These are phyloP conservation scores for Lactarius pseudohatsudake DNA, from an alignment of 768 basidiomycete species.

Conservation along the genomic window DNA sequence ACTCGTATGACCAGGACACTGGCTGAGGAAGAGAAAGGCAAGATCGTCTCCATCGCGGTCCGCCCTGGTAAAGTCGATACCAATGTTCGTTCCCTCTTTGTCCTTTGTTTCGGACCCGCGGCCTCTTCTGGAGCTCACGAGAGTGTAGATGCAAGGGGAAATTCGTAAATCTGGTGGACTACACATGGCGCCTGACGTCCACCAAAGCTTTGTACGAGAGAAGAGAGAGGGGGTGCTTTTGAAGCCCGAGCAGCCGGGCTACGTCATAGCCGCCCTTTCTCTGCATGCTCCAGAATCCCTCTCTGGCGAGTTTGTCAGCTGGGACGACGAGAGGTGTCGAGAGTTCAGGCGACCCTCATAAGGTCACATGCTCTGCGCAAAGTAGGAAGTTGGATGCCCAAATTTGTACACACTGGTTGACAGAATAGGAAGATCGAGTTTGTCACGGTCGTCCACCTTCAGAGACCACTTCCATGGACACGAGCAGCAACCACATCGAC, in stretches of 20 bases:
- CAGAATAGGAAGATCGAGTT: not conserved
- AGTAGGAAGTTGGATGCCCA: constrained; percentile 22
- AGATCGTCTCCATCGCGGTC: constrained; percentile 69
- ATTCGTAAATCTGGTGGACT: constrained; percentile 52
- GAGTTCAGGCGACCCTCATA: constrained; percentile 43
- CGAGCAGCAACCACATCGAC: constrained; percentile 44
- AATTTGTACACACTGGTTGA: constrained; percentile 18
- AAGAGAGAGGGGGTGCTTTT: constrained; percentile 69
- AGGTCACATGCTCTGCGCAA: constrained; percentile 6
- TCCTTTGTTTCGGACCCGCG: constrained; percentile 6
- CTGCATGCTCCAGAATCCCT: constrained; percentile 60
- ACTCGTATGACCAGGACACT: constrained; percentile 56
- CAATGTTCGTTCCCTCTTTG: constrained; percentile 45
- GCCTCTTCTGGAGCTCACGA: constrained; percentile 10
- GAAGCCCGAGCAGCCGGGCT: constrained; percentile 68
- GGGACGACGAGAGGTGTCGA: constrained; percentile 71
- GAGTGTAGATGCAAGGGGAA: constrained; percentile 63
- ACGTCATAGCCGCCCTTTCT: constrained; percentile 76
- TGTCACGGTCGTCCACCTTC: not conserved
- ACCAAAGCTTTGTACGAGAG: constrained; percentile 56
- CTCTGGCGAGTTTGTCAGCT: constrained; percentile 77
- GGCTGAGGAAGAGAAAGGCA: constrained; percentile 73
- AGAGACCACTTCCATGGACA: constrained; percentile 1
- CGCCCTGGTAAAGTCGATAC: constrained; percentile 91
- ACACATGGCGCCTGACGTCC: constrained; percentile 55